Percentiles rank a stretch among this genome's conserved stretches.
These are phyloP conservation scores for Bruguiera hainesii DNA, from an alignment of 441 rosid genomes.

Conservation along the genomic window DNA sequence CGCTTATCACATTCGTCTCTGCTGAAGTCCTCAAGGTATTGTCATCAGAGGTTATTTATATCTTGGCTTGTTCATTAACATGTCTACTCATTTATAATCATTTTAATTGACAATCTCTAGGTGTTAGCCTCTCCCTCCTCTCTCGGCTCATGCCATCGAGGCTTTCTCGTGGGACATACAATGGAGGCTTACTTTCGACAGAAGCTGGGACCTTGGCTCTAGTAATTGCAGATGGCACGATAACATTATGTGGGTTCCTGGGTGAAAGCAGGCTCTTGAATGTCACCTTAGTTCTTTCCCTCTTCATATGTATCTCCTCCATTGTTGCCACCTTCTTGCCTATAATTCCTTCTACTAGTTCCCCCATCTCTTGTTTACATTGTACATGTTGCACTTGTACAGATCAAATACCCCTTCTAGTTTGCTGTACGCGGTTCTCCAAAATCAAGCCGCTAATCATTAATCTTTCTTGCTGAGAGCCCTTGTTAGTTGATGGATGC, in stretches of 20 bases:
- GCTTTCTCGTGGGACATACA: conserved; percentile 89
- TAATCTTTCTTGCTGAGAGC: no score
- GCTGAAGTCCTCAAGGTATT: conserved; percentile 94
- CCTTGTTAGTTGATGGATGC: no score
- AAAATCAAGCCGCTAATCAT: no score
- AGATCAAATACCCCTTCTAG: no score
- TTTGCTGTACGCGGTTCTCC: no score
- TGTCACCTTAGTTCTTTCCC: conserved; percentile 78
- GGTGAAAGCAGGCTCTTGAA: conserved; percentile 70
- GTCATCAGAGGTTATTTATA: no score
- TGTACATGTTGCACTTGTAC: no score
- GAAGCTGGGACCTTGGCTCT: conserved; percentile 97
- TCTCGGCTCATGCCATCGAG: conserved; percentile 96
- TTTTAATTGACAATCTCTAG: conserved; percentile 25
- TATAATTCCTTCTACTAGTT: conserved; percentile 72
- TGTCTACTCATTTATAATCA: not conserved
- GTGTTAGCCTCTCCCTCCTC: conserved; percentile 85
- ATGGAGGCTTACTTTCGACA: conserved; percentile 90
- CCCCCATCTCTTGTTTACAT: not conserved
- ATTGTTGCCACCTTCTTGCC: conserved; percentile 80
- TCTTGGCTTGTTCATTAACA: not conserved
- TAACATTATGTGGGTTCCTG: conserved; percentile 77
- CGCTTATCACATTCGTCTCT: conserved; percentile 79
- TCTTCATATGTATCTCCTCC: conserved; percentile 64
- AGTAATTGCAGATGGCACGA: conserved; percentile 89